These are phyloP conservation scores for Calonectria naviculata DNA, from an alignment of 2,329 filamentous ascomycete genomes.

Conservation along the genomic window DNA sequence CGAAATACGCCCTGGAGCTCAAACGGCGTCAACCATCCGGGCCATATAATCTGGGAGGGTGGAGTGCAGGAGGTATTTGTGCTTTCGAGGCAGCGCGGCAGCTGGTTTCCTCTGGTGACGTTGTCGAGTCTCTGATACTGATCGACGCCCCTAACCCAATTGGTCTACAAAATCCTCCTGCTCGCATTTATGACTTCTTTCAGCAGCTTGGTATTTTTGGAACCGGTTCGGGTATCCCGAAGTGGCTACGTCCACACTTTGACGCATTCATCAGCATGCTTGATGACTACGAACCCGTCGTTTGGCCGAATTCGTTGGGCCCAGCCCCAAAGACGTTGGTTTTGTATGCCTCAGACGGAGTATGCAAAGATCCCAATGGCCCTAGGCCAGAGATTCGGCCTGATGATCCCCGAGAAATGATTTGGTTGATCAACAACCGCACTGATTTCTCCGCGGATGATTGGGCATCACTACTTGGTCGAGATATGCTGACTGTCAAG, in stretches of 20 bases:
- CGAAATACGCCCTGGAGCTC: constrained; percentile 69
- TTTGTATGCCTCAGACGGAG: constrained; percentile 80
- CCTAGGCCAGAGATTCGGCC: constrained; percentile 61
- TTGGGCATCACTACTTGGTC: constrained; percentile 34
- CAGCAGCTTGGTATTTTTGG: constrained; percentile 78
- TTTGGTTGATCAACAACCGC: constrained; percentile 79
- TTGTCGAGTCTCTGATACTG: constrained; percentile 70
- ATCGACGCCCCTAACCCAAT: constrained; percentile 76
- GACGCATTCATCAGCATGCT: constrained; percentile 74
- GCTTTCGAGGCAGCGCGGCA: constrained; percentile 75
- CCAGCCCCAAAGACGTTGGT: constrained; percentile 71
- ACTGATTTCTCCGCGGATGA: constrained; percentile 66
- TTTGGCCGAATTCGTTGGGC: constrained; percentile 62
- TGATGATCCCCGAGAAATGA: constrained; percentile 69
- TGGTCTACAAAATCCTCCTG: constrained; percentile 75
- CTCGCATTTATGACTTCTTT: constrained; percentile 75
- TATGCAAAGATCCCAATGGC: constrained; percentile 74
- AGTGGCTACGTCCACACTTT: constrained; percentile 82
- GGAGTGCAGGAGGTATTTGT: constrained; percentile 82
- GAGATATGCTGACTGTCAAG: constrained; percentile 20
- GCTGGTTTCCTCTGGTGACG: constrained; percentile 66
- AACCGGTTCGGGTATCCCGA: constrained; percentile 71
- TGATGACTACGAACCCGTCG: constrained; percentile 74
- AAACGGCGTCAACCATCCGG: constrained; percentile 76
- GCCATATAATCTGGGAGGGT: constrained; percentile 76